A percentile compares a stretch with the other conserved stretches of the same genome.
These are phyloP conservation scores for Vigna mungo DNA, from an alignment of 306 rosid species.

Conservation along the genomic window DNA sequence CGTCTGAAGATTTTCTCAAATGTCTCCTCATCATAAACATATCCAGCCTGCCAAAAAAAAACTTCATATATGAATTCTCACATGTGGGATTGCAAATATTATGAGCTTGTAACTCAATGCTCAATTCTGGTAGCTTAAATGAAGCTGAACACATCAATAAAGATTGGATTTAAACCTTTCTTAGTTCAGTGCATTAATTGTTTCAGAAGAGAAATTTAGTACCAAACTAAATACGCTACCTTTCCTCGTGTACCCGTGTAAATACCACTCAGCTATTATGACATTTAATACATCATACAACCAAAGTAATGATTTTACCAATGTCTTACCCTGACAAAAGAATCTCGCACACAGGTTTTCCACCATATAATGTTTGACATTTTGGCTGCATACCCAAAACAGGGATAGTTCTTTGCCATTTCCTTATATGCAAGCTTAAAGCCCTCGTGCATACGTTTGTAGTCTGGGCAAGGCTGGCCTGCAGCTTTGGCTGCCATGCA, in stretches of 20 bases:
- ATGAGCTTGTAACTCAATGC: slow-evolving; percentile 27
- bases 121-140: slow-evolving; percentile 22
- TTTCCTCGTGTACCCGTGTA: slow-evolving; percentile 27
- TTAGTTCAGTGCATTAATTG: slow-evolving; percentile 7
- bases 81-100: slow-evolving; percentile 27
- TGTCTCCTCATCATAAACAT: slow-evolving; percentile 92
- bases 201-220: slow-evolving; percentile 20
- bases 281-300: background rate
- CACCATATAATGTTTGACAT: slow-evolving; percentile 94
- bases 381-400: slow-evolving; percentile 85
- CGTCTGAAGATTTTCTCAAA: slow-evolving; percentile 94
- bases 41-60: slow-evolving; percentile 83
- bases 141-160: background rate
- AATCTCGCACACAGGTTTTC: slow-evolving; percentile 91
- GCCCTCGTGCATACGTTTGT: slow-evolving; percentile 86
- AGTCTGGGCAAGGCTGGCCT: slow-evolving; percentile 94
- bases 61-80: slow-evolving; percentile 25
- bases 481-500: slow-evolving; percentile 98
- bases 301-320: slow-evolving; percentile 28
- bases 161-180: background rate
- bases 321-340: slow-evolving; percentile 82
- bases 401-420: slow-evolving; percentile 86
- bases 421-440: slow-evolving; percentile 89
- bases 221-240: slow-evolving; percentile 22
- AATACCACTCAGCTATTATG: slow-evolving; percentile 23